Evolutionary conservation across 1,284 basidiomycete genomes (phyloP).

Genomic region (Chiua sp.): DNA sequence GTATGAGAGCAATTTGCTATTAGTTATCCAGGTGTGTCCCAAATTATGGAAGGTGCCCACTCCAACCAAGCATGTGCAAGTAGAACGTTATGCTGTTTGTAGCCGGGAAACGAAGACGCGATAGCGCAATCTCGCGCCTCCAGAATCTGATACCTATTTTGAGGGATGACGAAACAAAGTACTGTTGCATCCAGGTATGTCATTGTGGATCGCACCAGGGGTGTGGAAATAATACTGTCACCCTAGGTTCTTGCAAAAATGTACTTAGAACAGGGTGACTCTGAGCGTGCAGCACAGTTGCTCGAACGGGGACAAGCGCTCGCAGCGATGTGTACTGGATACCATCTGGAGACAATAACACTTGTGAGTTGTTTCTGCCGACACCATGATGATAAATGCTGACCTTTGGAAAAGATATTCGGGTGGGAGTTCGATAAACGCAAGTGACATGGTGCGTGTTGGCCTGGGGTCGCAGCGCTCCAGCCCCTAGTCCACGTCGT

Average conservation of each 20-base stretch:
- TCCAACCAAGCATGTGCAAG: neutral
- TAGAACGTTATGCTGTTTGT: conserved; percentile 7
- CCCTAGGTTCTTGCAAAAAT: conserved; percentile 12
- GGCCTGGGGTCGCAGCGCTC: too few species aligned
- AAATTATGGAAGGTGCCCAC: too few species aligned
- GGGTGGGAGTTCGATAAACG: conserved; percentile 4
- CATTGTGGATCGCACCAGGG: neutral
- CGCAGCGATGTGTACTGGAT: neutral
- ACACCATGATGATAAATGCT: neutral
- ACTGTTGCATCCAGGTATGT: conserved; percentile 7
- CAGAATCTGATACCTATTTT: neutral
- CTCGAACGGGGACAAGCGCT: neutral
- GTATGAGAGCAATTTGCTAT: conserved; percentile 1
- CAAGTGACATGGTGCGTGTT: too few species aligned
- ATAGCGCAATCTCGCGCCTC: neutral
- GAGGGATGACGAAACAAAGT: neutral
- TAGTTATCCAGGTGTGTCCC: conserved; percentile 8
- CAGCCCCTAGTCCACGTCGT: too few species aligned
- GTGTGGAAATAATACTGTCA: neutral
- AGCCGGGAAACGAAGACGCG: neutral
- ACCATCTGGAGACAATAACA: conserved; percentile 1
- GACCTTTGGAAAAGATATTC: conserved; percentile 6
- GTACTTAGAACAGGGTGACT: conserved; percentile 1
- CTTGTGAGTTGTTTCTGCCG: neutral
- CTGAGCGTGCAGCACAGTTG: neutral